Evolutionary conservation across 768 basidiomycete species (phyloP).

Genomic region (Phanerodontia chrysosporium): DNA sequence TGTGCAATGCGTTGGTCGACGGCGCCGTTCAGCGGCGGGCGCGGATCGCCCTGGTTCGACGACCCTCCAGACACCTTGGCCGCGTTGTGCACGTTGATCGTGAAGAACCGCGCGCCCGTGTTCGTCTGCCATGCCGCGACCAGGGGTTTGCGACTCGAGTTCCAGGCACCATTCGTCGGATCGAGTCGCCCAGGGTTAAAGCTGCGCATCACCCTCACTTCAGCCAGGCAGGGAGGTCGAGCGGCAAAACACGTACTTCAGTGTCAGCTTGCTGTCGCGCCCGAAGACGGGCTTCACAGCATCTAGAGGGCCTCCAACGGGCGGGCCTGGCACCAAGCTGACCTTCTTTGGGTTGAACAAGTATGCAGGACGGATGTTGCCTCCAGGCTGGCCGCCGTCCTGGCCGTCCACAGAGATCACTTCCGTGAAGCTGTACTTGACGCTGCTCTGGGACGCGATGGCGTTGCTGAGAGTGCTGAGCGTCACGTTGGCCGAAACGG

Average conservation of each 20-base stretch:
- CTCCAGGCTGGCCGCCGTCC: slow-evolving; percentile 61
- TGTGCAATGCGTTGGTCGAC: slow-evolving; percentile 47
- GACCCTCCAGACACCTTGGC: slow-evolving; percentile 50
- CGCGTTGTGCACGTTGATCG: slow-evolving; percentile 55
- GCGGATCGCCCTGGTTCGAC: slow-evolving; percentile 50
- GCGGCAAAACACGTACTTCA: slow-evolving; percentile 34
- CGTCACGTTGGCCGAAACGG: slow-evolving; percentile 48
- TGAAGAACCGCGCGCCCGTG: slow-evolving; percentile 43
- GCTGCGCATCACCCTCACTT: slow-evolving; percentile 29
- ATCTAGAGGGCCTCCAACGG: slow-evolving; percentile 47
- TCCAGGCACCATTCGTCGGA: slow-evolving; percentile 52
- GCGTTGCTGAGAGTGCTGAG: slow-evolving; percentile 43
- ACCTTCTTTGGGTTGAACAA: slow-evolving; percentile 50
- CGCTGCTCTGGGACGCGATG: slow-evolving; percentile 31
- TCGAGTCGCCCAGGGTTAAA: slow-evolving; percentile 63
- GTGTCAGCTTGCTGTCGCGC: slow-evolving; percentile 29
- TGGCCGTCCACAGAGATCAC: slow-evolving; percentile 46
- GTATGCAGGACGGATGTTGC: slow-evolving; percentile 58
- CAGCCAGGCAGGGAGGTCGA: neutral
- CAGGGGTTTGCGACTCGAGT: slow-evolving; percentile 51
- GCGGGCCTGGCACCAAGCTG: slow-evolving; percentile 40
- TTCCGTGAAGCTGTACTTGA: slow-evolving; percentile 44
- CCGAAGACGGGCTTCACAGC: slow-evolving; percentile 35
- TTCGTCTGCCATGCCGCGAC: slow-evolving; percentile 50
- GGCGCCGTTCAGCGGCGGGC: slow-evolving; percentile 52